These are phyloP conservation scores for Irpex sp. DNA, from an alignment of 1,284 basidiomycete genomes.

Conservation along the genomic window DNA sequence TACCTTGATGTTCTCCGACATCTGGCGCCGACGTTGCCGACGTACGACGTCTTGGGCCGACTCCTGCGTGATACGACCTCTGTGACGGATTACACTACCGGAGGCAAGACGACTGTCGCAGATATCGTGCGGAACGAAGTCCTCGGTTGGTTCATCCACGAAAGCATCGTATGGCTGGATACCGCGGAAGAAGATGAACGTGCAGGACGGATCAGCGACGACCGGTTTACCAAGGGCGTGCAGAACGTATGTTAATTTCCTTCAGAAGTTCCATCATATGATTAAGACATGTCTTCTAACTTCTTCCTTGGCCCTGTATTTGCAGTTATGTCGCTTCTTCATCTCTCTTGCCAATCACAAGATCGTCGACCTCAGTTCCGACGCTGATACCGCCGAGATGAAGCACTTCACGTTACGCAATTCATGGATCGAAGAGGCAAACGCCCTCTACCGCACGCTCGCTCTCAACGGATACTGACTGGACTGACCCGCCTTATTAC, in stretches of 20 bases:
- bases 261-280: not conserved
- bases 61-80: constrained; percentile 57
- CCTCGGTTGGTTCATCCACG: constrained; percentile 65
- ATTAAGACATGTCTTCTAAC: not conserved
- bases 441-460: constrained; percentile 60
- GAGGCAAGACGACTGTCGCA: constrained; percentile 53
- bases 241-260: constrained; percentile 51
- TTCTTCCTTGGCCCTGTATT: not conserved
- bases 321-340: constrained; percentile 77
- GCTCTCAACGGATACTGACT: constrained; percentile 22
- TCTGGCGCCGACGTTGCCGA: constrained; percentile 65
- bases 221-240: constrained; percentile 65
- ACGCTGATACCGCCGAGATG: constrained; percentile 71
- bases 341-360: constrained; percentile 59
- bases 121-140: constrained; percentile 60
- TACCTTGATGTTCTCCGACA: constrained; percentile 57
- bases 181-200: constrained; percentile 59
- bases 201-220: constrained; percentile 63
- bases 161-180: constrained; percentile 65
- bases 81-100: constrained; percentile 34
- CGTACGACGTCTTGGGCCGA: constrained; percentile 67
- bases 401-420: constrained; percentile 67
- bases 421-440: constrained; percentile 72
- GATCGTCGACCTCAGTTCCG: constrained; percentile 55
- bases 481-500: not conserved